phyloP scores from a whole-genome alignment of 129 eudicot species.

The Flaveria ramosissima region DNA sequence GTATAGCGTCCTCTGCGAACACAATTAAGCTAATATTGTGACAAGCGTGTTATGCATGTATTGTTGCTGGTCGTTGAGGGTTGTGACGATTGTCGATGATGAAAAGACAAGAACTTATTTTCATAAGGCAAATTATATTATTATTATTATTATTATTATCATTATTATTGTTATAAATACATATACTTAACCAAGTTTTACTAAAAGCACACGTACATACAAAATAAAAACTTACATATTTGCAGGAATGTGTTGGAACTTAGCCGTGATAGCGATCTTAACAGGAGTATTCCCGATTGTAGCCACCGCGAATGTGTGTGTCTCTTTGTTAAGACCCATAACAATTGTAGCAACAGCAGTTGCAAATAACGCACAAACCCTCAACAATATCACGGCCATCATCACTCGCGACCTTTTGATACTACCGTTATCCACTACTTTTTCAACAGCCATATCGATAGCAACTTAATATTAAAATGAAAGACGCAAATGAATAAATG shows the following conservation, averaged over 20 bases:
- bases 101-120: no score
- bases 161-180: no score
- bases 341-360: slow-evolving; percentile 63
- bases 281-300: slow-evolving; percentile 75
- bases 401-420: slow-evolving; percentile 18
- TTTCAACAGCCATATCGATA: slow-evolving; percentile 38
- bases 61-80: no score
- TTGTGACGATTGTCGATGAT: no score
- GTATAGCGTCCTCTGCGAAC: no score
- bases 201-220: background rate
- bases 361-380: slow-evolving; percentile 58
- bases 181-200: background rate
- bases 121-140: no score
- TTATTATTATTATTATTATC: no score
- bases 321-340: slow-evolving; percentile 78
- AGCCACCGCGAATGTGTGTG: slow-evolving; percentile 64
- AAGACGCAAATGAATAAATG: background rate
- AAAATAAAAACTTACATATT: slow-evolving; percentile 50
- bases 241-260: slow-evolving; percentile 76
- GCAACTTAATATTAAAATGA: background rate
- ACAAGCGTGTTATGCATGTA: no score
- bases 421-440: slow-evolving; percentile 2
- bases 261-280: slow-evolving; percentile 60
- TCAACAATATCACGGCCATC: slow-evolving; percentile 39
- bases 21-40: no score